These are phyloP conservation scores for Tulasnella sp. DNA, from an alignment of 768 basidiomycete genomes.

Conservation along the genomic window DNA sequence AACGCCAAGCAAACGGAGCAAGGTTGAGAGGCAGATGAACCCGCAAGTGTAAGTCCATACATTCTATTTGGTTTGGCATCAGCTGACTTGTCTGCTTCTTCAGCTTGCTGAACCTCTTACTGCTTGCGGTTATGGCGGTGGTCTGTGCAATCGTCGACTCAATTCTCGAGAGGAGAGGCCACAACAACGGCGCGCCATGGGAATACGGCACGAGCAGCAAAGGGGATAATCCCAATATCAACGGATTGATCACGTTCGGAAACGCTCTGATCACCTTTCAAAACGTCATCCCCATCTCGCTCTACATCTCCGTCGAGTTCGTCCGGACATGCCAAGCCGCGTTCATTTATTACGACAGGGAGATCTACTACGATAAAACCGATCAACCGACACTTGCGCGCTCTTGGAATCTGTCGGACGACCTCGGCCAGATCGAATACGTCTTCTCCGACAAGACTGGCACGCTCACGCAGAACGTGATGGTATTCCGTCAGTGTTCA, in stretches of 20 bases:
- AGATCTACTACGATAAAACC: constrained; percentile 75
- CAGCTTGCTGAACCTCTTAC: constrained; percentile 71
- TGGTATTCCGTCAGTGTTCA: constrained; percentile 92
- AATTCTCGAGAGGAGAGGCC: constrained; percentile 59
- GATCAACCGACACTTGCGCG: constrained; percentile 69
- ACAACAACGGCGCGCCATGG: constrained; percentile 69
- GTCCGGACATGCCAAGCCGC: constrained; percentile 84
- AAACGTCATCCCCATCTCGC: constrained; percentile 93
- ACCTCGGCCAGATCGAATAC: constrained; percentile 96
- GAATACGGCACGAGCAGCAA: constrained; percentile 49
- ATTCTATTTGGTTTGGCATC: no score
- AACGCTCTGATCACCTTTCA: constrained; percentile 70
- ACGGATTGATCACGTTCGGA: constrained; percentile 80
- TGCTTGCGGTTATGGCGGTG: constrained; percentile 70
- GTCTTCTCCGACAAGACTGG: constrained; percentile 99
- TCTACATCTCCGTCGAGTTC: constrained; percentile 95
- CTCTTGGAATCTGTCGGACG: constrained; percentile 93
- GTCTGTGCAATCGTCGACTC: constrained; percentile 81
- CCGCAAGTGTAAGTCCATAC: constrained; percentile 80
- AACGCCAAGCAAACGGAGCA: constrained; percentile 89
- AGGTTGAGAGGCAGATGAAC: constrained; percentile 95
- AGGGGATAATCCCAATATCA: constrained; percentile 77
- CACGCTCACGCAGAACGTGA: constrained; percentile 82
- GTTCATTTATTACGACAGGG: constrained; percentile 90
- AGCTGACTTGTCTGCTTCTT: no score